phyloP scores from a whole-genome alignment of 2,329 filamentous ascomycete genomes.

The Pseudogymnoascus verrucosus region DNA sequence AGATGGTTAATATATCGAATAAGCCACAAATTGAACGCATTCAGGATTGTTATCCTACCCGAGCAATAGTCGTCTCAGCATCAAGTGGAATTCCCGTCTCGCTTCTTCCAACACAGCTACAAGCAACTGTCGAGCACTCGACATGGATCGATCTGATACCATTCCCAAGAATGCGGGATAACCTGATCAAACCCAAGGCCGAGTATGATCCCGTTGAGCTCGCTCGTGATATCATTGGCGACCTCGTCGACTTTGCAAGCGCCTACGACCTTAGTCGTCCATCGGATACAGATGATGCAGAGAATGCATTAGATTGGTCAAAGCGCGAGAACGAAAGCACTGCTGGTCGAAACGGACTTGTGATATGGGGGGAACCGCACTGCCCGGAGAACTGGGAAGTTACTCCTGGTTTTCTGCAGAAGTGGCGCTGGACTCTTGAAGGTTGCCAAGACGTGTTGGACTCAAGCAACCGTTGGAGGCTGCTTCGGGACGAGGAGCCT shows the following conservation, averaged over 20 bases:
- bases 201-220: slow-evolving; percentile 18
- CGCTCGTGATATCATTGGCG: slow-evolving; percentile 17
- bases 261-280: background rate
- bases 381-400: slow-evolving; percentile 17
- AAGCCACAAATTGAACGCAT: background rate
- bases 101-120: slow-evolving; percentile 13
- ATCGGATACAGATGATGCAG: background rate
- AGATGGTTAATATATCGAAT: background rate
- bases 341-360: slow-evolving; percentile 13
- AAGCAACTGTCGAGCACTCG: slow-evolving; percentile 12
- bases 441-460: slow-evolving; percentile 16
- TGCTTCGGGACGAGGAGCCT: slow-evolving; percentile 14
- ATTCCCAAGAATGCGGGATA: slow-evolving; percentile 15
- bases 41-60: background rate
- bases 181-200: slow-evolving; percentile 16
- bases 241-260: slow-evolving; percentile 13
- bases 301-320: slow-evolving; percentile 1
- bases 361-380: slow-evolving; percentile 19
- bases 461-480: slow-evolving; percentile 18
- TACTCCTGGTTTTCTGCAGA: slow-evolving; percentile 16
- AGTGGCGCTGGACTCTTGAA: slow-evolving; percentile 17
- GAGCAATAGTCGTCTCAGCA: background rate
- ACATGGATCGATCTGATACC: slow-evolving; percentile 16
- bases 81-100: slow-evolving; percentile 10
- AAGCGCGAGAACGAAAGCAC: slow-evolving; percentile 14